Percentiles rank a stretch among this genome's conserved stretches.
phyloP scores from a whole-genome alignment of 345 rosid species.

The rapeseed (Brassica napus) region Da-Ae NC_063438.1:6792001-6792500 shows the following conservation, averaged over 20 bases:
- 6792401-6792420: slow-evolving; percentile 62
- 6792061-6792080: slow-evolving; percentile 92
- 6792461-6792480: slow-evolving; percentile 57
- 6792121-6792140: slow-evolving; percentile 75
- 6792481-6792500: slow-evolving; percentile 51
- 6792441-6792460: slow-evolving; percentile 86
- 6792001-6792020: slow-evolving; percentile 71
- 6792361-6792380: slow-evolving; percentile 63
- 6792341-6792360: slow-evolving; percentile 60
- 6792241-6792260: slow-evolving; percentile 72
- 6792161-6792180: slow-evolving; percentile 75
- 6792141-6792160: slow-evolving; percentile 82
- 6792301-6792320: slow-evolving; percentile 54
- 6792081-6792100: slow-evolving; percentile 78
- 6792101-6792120: slow-evolving; percentile 94
- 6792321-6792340: slow-evolving; percentile 59
- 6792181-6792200: slow-evolving; percentile 47
- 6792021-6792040: slow-evolving; percentile 81
- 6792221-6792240: slow-evolving; percentile 72
- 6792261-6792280: slow-evolving; percentile 50
- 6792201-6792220: slow-evolving; percentile 51
- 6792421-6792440: slow-evolving; percentile 64
- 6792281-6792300: slow-evolving; percentile 68
- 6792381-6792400: slow-evolving; percentile 64
- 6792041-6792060: slow-evolving; percentile 75